A percentile compares a stretch with the other conserved stretches of the same genome.
Conservation (phyloP, 2,329 filamentous ascomycete species). For the Exophiala lecanii-corni region DNA sequence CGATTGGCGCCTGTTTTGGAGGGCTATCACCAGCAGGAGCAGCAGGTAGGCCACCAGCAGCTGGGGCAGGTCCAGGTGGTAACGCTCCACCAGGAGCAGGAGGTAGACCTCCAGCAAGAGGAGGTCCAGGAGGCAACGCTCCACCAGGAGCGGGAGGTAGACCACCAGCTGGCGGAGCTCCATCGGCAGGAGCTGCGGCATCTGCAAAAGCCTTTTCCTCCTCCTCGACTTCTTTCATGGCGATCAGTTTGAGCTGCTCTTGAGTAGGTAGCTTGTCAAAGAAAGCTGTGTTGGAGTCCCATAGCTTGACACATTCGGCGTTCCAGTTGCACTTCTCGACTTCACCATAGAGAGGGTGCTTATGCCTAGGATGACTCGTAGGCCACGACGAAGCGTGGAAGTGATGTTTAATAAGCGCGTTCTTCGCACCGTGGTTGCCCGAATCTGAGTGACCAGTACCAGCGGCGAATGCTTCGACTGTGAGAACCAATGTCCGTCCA, state of each 20-base stretch:
- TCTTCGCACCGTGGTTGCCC: constrained; percentile 62
- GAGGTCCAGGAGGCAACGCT: constrained; percentile 2
- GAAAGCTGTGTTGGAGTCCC: constrained; percentile 60
- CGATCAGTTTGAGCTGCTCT: constrained; percentile 52
- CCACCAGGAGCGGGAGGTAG: neutral
- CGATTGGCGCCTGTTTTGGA: neutral
- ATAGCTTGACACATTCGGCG: constrained; percentile 57
- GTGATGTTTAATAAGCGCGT: constrained; percentile 66
- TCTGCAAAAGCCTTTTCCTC: neutral
- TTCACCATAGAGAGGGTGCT: constrained; percentile 63
- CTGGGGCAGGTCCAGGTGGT: neutral
- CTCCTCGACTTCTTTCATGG: constrained; percentile 30
- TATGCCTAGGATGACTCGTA: constrained; percentile 59
- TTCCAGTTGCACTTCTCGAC: constrained; percentile 69
- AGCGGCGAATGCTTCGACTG: constrained; percentile 68
- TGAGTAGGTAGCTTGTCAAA: constrained; percentile 56
- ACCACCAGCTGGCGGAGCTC: neutral
- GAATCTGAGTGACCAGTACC: constrained; percentile 69
- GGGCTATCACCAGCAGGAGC: neutral
- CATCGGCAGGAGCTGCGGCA: neutral
- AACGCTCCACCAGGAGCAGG: neutral
- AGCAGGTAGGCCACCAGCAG: neutral
- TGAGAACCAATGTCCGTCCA: constrained; percentile 60
- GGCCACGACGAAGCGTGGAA: constrained; percentile 72
- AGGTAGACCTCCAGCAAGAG: neutral